Base-by-base conservation (phyloP, 345 rosid species). In the Hirschfeldia incana region DNA sequence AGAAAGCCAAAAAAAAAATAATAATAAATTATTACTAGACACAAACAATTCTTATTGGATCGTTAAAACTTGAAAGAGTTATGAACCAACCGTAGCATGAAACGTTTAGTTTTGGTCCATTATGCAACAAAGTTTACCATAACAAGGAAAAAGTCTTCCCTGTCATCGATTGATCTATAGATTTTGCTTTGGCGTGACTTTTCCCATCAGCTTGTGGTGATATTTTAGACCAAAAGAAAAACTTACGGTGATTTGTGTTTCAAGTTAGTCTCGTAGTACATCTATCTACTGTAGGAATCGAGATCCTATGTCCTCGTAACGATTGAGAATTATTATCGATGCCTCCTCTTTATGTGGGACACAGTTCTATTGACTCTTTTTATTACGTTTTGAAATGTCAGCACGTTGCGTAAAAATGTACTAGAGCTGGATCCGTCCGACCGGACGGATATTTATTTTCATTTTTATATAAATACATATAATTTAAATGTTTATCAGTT, bases 131-230 rank as follows among this genome's bases (percentile, higher is more conserved):
- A 82, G 80, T 44, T 70, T 66, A 46, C 74, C 73, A 80, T 70
- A 44, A 57, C 60, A 44, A 9, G 60, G 27, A 65, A 26, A 70
- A 75, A 81, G 89, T 88, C 85, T 74, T 85, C 8, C 10, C 66
- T 26, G 70, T 75, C 68, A 85, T 84, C 82, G 76, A 79, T 71
- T 65, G 76, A 70, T 72, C 46, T 59, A 74, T 13, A 55, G 79
- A 75, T 74, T 74, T 53, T 63, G 72, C 76, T 78, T 77, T 77
- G 84, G 53, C 67, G 57, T 66, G 68, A 76, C 60, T 76, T 78
- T 62, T 83, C 82, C 80, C 87, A 71, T 83, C 90, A 88, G 81
- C 89, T 81, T 87, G 87, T 84, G 82, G 80, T 60, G 85, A 84
- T 77, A 21, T 21, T 21, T 21, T 21, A 21, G 21, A 21, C 21